Base-by-base conservation (phyloP, 495 filamentous ascomycete genomes). In the Penicillium robsamsonii region DNA sequence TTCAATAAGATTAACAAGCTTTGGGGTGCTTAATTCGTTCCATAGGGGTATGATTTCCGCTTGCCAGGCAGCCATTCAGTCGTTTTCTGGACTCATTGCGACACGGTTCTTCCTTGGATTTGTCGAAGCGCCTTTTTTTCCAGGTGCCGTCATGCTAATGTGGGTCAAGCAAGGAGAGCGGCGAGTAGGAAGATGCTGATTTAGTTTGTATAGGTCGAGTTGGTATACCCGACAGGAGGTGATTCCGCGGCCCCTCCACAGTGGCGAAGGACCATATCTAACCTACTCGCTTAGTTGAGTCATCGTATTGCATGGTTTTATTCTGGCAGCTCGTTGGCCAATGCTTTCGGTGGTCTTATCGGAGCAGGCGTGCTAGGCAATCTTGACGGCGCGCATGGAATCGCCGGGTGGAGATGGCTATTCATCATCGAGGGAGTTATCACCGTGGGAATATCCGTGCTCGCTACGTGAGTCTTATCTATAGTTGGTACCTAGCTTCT, bases 401-500 rank as follows among this genome's bases (percentile, higher is more conserved):
- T 90, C 55, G 66, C 70, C 1, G 85, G 80, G 37, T 84, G 81
- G 81, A 76, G 78, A 50, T 91, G 88, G 88, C 68, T 92, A 5
- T 92, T 90, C 74, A 85, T 91, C 58, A 87, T 92, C 44, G 88
- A 92, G 66, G 88, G 88, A n/a, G 75, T 20, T 37, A 68, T 71
- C 12, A 73, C 70, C 0, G 62, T 71, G 2, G 68, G 64, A 4
- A 44, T 70, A 8, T 70, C 56, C 40, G 64, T 59, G 10, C 33
- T 66, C 1, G 61, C 68, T 2, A 50, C 55, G 70, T 72, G 37
- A 51, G 66, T 53, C 17, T 10, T 33, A 5, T 25, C 2, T 40
- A 1, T 27, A 4, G 27, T 30, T 27, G 3, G 13, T 18, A 38
- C 8, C 25, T 8, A 10, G 13, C 11, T 18, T 11, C 11, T 33